These are phyloP conservation scores for Eucalyptus erythrocorys DNA, from an alignment of 345 rosid genomes.

Conservation along the genomic window DNA sequence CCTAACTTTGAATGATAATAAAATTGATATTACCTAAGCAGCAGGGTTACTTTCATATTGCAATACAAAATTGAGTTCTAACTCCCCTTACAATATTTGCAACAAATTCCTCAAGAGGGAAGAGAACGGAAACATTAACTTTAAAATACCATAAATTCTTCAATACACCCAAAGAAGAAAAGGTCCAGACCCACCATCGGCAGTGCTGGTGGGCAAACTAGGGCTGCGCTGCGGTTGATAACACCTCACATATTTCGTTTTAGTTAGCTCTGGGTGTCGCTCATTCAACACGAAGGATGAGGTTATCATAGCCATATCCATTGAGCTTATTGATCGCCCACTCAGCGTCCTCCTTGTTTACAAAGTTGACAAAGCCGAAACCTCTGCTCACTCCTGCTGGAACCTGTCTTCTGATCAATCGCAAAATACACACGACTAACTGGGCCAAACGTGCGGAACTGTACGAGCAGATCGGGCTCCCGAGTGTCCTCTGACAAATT, in stretches of 20 bases:
- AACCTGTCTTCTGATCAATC: conserved; percentile 73
- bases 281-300: conserved; percentile 91
- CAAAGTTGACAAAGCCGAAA: conserved; percentile 86
- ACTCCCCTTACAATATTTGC: not conserved
- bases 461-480: conserved; percentile 69
- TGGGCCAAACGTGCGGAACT: conserved; percentile 72
- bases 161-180: not conserved
- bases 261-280: conserved; percentile 75
- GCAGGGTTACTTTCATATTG: not conserved
- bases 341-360: conserved; percentile 76
- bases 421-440: conserved; percentile 83
- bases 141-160: not conserved
- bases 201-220: not conserved
- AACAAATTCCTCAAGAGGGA: not conserved
- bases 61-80: not conserved
- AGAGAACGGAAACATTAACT: not conserved
- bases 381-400: conserved; percentile 94
- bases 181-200: not conserved
- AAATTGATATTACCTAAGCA: not conserved
- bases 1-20: not conserved
- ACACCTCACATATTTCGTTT: not conserved
- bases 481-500: conserved; percentile 85
- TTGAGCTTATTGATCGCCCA: conserved; percentile 78
- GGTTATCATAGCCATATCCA: conserved; percentile 89
- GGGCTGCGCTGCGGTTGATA: not conserved